Evolutionary conservation across 441 rosid species (phyloP), one percentile per base, ranked within the genome.

Genomic region (Populus hybrid): DNA sequence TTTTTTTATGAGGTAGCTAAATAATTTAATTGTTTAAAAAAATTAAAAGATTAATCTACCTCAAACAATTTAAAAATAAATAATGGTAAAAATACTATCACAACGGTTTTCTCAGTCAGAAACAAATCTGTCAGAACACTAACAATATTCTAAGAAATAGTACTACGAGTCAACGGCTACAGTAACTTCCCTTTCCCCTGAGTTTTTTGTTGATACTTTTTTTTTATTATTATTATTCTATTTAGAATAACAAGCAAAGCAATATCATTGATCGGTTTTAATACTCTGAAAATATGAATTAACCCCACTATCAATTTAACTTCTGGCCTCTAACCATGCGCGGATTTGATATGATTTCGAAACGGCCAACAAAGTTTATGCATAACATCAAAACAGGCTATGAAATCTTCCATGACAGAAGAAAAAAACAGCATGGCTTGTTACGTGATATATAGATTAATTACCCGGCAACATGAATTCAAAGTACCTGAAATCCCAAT

Each of bases 401-500:
- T 53, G 61, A 18, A 53, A 53, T 18, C n/a, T 1, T 34, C 36
- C 36, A 34, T 4, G 57, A 46, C 20, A 46, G 5, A 16, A 14
- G 18, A 46, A 40, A 46, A 46, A 46, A 46, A 14, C 57, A 3
- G 57, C 57, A 46, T 38, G 9, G 38, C 38, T 53, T 53, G 61
- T 18, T 18, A 53, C 7, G 0, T 53, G 61, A 53, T 53, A 1
- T 35, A 35, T 14, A 5, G 38, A 35, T 6, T 35, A 57, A 16
- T 14, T n/a, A 64, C 61, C 61, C 21, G 8, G 1, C 0, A 53
- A 18, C 59, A 24, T 64, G 32, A 64, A 24, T 64, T 23, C n/a
- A 50, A 5, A 67, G 34, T 32, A 91, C 95, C 97, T 85, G 95
- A 90, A 80, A 93, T 90, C 80, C 97, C 95, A 59, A 93, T 84